Evolutionary conservation across 1,284 basidiomycete genomes (phyloP).

Genomic region (Meripilus lineatus): DNA sequence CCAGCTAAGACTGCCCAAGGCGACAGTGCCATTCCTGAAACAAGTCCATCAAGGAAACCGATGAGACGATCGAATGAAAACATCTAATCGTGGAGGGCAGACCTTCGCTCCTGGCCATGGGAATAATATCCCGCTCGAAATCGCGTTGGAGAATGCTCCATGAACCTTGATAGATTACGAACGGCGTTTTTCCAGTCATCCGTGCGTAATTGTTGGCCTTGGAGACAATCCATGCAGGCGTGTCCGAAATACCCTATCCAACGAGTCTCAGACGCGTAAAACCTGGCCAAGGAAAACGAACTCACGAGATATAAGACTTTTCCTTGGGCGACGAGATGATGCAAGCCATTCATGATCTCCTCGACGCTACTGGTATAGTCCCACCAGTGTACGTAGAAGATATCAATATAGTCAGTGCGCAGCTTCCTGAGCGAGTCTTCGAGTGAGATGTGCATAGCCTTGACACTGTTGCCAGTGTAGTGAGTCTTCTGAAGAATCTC

Average conservation of each 20-base stretch:
- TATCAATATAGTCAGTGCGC: slow-evolving; percentile 32
- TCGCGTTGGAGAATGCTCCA: slow-evolving; percentile 42
- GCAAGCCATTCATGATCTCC: slow-evolving; percentile 39
- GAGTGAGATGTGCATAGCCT: slow-evolving; percentile 5
- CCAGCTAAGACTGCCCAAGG: slow-evolving; percentile 46
- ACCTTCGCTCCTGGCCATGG: slow-evolving; percentile 42
- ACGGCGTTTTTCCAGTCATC: slow-evolving; percentile 40
- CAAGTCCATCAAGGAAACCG: background rate
- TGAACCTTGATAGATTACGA: slow-evolving; percentile 46
- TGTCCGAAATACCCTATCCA: slow-evolving; percentile 18
- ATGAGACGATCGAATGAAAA: background rate
- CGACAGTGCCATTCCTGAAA: slow-evolving; percentile 28
- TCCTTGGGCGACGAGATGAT: slow-evolving; percentile 37
- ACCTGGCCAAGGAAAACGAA: background rate
- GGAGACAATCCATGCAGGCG: slow-evolving; percentile 22
- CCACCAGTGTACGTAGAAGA: slow-evolving; percentile 42
- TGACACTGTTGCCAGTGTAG: slow-evolving; percentile 30
- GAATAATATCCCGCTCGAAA: slow-evolving; percentile 49
- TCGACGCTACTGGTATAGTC: slow-evolving; percentile 34
- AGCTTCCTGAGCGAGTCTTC: slow-evolving; percentile 32
- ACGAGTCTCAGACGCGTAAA: slow-evolving; percentile 24
- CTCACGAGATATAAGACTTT: slow-evolving; percentile 38
- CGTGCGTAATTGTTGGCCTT: slow-evolving; percentile 22
- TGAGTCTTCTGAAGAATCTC: slow-evolving; percentile 21
- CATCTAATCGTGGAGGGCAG: background rate